Conservation (phyloP, 164 flowering plant genomes). For the Kalanchoe fedtschenkoi region DNA sequence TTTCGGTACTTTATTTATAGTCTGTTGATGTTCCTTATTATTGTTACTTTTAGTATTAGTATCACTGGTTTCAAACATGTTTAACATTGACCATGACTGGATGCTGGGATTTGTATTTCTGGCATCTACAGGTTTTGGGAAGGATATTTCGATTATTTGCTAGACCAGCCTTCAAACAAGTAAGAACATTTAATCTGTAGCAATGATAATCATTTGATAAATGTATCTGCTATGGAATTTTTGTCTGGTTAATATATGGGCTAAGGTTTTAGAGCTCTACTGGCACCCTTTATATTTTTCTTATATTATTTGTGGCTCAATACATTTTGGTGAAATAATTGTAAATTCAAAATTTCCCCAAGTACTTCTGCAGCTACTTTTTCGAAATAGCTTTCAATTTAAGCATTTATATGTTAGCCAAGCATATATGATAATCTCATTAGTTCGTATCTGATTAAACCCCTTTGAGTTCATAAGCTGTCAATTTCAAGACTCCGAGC, state of each 20-base stretch:
- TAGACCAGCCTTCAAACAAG: constrained; percentile 81
- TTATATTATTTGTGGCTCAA: background rate
- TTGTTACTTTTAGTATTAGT: background rate
- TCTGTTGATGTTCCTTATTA: background rate
- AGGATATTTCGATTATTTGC: constrained; percentile 80
- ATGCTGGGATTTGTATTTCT: background rate
- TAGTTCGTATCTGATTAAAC: too few species aligned
- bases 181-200: constrained; percentile 22
- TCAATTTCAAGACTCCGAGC: too few species aligned
- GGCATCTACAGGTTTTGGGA: constrained; percentile 80
- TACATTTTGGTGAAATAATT: too few species aligned
- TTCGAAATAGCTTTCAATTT: too few species aligned
- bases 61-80: background rate
- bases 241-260: background rate
- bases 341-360: too few species aligned
- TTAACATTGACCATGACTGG: background rate
- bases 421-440: too few species aligned
- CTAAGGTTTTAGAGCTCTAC: background rate
- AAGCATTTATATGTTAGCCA: too few species aligned
- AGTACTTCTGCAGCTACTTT: too few species aligned
- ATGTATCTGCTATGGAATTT: background rate
- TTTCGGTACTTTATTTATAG: background rate
- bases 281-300: background rate
- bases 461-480: too few species aligned
- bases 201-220: background rate